Conservation (phyloP, 495 filamentous ascomycete species). For the Penicillium egyptiacum region DNA sequence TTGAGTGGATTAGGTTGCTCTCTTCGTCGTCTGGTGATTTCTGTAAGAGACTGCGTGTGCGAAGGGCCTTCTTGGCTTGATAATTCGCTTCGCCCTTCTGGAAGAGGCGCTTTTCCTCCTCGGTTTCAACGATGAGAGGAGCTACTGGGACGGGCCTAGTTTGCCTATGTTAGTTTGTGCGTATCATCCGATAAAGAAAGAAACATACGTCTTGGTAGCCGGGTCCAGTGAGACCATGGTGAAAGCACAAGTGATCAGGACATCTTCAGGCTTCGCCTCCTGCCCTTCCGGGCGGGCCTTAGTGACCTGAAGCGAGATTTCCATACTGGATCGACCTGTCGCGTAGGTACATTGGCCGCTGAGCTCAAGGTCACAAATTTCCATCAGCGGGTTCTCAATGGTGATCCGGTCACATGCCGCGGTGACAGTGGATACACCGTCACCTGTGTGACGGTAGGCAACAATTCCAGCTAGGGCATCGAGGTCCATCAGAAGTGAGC, state of each 20-base stretch:
- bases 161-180: slow-evolving; percentile 17
- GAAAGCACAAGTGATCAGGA: slow-evolving; percentile 76
- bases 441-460: slow-evolving; percentile 80
- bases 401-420: slow-evolving; percentile 80
- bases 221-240: slow-evolving; percentile 85
- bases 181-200: neutral
- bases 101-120: slow-evolving; percentile 71
- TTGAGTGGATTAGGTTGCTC: slow-evolving; percentile 73
- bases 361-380: slow-evolving; percentile 79
- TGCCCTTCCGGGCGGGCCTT: slow-evolving; percentile 60
- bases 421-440: slow-evolving; percentile 74
- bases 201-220: slow-evolving; percentile 62
- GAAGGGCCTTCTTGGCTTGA: slow-evolving; percentile 66
- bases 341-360: slow-evolving; percentile 80
- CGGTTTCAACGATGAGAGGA: slow-evolving; percentile 62
- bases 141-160: slow-evolving; percentile 54
- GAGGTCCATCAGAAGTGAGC: slow-evolving; percentile 76
- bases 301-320: slow-evolving; percentile 73
- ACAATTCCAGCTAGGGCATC: slow-evolving; percentile 80
- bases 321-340: slow-evolving; percentile 77
- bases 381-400: slow-evolving; percentile 68
- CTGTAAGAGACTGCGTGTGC: slow-evolving; percentile 63
- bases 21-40: slow-evolving; percentile 76
- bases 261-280: slow-evolving; percentile 61
- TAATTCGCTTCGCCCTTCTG: slow-evolving; percentile 70